Conservation (phyloP, 257 asterid species). For the Coffea canephora region DNA sequence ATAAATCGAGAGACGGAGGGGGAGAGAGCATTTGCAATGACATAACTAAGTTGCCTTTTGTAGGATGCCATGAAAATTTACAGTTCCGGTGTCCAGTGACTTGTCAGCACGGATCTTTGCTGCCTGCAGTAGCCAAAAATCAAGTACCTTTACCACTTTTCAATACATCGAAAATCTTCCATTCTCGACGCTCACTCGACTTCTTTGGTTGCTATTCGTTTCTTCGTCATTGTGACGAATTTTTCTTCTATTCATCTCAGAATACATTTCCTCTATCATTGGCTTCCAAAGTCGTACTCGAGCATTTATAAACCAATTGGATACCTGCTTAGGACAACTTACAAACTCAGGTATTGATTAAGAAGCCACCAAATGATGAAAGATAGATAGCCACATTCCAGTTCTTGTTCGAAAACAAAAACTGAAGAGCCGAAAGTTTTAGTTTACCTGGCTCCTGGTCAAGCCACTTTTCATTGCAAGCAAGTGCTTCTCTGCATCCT, state of each 20-base stretch:
- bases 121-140: constrained; percentile 14
- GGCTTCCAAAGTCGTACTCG: constrained; percentile 95
- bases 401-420: not conserved
- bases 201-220: constrained; percentile 28
- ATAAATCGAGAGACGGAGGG: not conserved
- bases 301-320: constrained; percentile 92
- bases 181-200: constrained; percentile 25
- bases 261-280: constrained; percentile 91
- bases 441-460: constrained; percentile 77
- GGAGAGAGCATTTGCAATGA: not conserved
- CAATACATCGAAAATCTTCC: constrained; percentile 41
- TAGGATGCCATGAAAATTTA: not conserved
- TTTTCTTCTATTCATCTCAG: constrained; percentile 71
- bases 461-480: constrained; percentile 85
- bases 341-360: not conserved
- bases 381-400: not conserved
- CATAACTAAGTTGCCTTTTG: not conserved
- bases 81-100: not conserved
- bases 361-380: not conserved
- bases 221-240: constrained; percentile 37
- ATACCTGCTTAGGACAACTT: constrained; percentile 45
- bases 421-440: not conserved
- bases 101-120: not conserved
- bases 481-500: constrained; percentile 90
- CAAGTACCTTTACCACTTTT: constrained; percentile 12